Base-by-base conservation (phyloP, 2,329 filamentous ascomycete genomes). In the Apiospora sp. region DNA sequence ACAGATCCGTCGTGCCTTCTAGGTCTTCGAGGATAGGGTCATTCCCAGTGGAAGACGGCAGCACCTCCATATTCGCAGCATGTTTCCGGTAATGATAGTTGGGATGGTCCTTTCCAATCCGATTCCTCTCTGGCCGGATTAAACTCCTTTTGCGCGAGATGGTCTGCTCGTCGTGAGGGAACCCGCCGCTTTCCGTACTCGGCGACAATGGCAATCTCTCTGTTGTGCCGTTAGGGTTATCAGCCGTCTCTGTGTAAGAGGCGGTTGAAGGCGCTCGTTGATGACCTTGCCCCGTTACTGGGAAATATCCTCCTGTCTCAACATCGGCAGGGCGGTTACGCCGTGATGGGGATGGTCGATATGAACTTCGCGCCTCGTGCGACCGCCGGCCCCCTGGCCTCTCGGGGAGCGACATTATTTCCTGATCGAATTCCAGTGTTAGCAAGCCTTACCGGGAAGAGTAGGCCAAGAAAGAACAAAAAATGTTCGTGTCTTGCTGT, bases 61-160 rank as follows among this genome's bases (percentile, higher is more conserved):
- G 87, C 6, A 95, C 93, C 71, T 92, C 89, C 95, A 99, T 98
- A 75, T 96, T 93, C 78, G 95, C 93, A 13, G 97, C 95, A 89
- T 98, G 95, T 81, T 97, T 93, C 77, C 94, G 92, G 83, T 99
- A 99, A 84, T 98, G 90, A 80, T 98, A 99, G 82, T 98, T 97
- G 19, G 95, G 95, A 81, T 98, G 95, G 77, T 95, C 93, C 75
- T 89, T 91, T 77, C 95, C 93, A 77, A 97, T 94, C 77, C 93
- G 91, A 79, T 93, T 93, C 76, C 96, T 91, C 84, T 99, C 96
- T 0, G 96, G 96, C 74, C 93, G 89, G 80, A 99, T 92, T 75
- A 99, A 86, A 82, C 94, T 98, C 81, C 93, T 91, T 84, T 98
- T 98, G 77, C 95, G 91, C 74, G 73, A 89, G 81, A 51, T 82